These are phyloP conservation scores for Neovahlkampfia damariscottae DNA, from an alignment of 78 protist species.

Conservation along the genomic window DNA sequence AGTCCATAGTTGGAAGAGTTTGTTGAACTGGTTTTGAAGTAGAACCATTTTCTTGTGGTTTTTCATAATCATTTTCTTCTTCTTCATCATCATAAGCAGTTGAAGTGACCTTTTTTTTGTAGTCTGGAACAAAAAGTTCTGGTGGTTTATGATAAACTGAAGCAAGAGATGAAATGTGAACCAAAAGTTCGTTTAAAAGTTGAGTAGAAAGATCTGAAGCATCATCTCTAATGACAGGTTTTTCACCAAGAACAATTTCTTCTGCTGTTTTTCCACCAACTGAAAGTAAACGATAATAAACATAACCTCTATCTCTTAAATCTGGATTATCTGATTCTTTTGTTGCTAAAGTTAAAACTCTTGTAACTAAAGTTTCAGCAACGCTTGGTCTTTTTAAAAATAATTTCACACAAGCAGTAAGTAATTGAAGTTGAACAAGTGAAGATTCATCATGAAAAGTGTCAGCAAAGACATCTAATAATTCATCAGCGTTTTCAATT, in stretches of 20 bases:
- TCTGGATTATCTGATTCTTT: constrained; percentile 94
- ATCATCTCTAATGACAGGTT: constrained; percentile 79
- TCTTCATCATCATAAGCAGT: not conserved
- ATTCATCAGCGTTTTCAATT: constrained; percentile 94
- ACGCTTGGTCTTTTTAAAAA: constrained; percentile 78
- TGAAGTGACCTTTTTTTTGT: constrained; percentile 4
- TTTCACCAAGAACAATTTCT: constrained; percentile 69
- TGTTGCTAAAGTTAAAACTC: constrained; percentile 78
- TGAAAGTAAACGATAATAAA: constrained; percentile 97
- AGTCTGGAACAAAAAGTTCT: constrained; percentile 47
- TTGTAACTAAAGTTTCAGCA: constrained; percentile 80
- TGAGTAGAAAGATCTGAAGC: not conserved
- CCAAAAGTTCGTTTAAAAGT: constrained; percentile 75
- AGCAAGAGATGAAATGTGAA: constrained; percentile 74
- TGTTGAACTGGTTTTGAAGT: not conserved
- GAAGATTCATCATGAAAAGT: constrained; percentile 69
- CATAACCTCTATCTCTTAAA: constrained; percentile 96
- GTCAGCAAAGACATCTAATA: constrained; percentile 76
- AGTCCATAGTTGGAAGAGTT: not conserved
- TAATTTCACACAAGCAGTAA: constrained; percentile 95
- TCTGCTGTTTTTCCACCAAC: constrained; percentile 92
- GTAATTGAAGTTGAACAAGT: constrained; percentile 91
- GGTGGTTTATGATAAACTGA: constrained; percentile 93
- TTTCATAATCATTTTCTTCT: not conserved
- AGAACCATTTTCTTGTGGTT: not conserved